Evolutionary conservation across 2,329 filamentous ascomycete species (phyloP), one percentile per base, ranked within the genome.

Genomic region (Tolypocladium tropicale): DNA sequence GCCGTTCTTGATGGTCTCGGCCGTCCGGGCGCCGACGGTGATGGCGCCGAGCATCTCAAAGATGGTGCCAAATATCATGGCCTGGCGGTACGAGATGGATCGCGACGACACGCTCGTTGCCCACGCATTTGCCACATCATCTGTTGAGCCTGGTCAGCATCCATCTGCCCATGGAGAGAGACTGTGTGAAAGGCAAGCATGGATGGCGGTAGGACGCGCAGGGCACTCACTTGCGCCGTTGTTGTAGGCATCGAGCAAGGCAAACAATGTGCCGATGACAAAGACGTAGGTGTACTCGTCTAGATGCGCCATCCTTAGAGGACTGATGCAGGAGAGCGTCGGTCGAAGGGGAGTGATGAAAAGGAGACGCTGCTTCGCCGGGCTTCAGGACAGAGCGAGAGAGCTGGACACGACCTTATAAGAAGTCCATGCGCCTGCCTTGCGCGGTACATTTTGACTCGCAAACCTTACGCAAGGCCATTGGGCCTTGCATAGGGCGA

Each of bases 121-220:
- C 85, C 87, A 92, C 53, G 88, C 76, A 73, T 93, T 93, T 67
- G 89, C 88, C 56, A 93, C 88, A 86, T 92, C 89, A 72, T 91
- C 84, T 86, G 57, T 54, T 18, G 23, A 37, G 25, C 32, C 53
- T 23, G 30, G 58, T 62, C 23, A 64, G 57, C 56, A 37, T 28
- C 23, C 41, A 25, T 33, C 28, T 12, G 28, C 50, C 10, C 21
- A 41, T 43, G 23, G 52, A 54, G n/a, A 3, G 12, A 28, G 4
- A 18, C n/a, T n/a, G n/a, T n/a, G 33, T 11, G 30, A 4, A 16
- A 28, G 30, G 28, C 2, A 14, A 25, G 43, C 23, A 18, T 5
- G 14, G 12, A 6, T 4, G 21, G 23, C 41, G 14, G 10, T 12
- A 25, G 41, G 21, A 25, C 16, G 11, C 12, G 23, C 23, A 28